phyloP scores from a whole-genome alignment of 2,329 filamentous ascomycete species.

The Ascochyta rabiei region DNA sequence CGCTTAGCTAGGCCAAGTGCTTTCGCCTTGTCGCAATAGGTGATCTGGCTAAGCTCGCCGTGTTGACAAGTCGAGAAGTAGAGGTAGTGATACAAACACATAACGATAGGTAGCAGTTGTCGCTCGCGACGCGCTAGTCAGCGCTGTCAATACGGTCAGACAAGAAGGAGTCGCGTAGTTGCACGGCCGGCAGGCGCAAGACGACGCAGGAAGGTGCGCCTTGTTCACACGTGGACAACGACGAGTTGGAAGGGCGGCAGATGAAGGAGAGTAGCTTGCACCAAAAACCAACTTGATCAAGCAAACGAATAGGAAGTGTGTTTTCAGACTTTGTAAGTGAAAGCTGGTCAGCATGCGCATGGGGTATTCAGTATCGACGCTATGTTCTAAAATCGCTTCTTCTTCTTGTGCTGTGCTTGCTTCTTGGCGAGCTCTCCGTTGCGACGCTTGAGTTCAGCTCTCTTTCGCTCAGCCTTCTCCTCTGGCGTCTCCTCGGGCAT shows the following conservation, averaged over 20 bases:
- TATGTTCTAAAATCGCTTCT: slow-evolving; percentile 37
- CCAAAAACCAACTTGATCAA: background rate
- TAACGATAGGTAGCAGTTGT: slow-evolving; percentile 24
- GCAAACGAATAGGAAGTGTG: background rate
- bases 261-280: background rate
- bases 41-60: slow-evolving; percentile 35
- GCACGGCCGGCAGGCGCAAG: background rate
- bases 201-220: background rate
- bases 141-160: background rate
- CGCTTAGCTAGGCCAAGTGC: slow-evolving; percentile 24
- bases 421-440: slow-evolving; percentile 62
- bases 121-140: slow-evolving; percentile 6
- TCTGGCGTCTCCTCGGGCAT: slow-evolving; percentile 50
- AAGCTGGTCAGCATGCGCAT: background rate
- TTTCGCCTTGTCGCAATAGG: slow-evolving; percentile 41
- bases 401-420: slow-evolving; percentile 45
- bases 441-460: slow-evolving; percentile 63
- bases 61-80: slow-evolving; percentile 44
- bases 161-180: background rate
- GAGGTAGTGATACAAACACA: slow-evolving; percentile 47
- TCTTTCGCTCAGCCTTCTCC: slow-evolving; percentile 61
- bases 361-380: background rate
- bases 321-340: background rate
- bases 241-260: background rate
- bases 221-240: background rate